Conservation (phyloP, 1,284 basidiomycete genomes). For the Cryptococcus maquisensis region DNA sequence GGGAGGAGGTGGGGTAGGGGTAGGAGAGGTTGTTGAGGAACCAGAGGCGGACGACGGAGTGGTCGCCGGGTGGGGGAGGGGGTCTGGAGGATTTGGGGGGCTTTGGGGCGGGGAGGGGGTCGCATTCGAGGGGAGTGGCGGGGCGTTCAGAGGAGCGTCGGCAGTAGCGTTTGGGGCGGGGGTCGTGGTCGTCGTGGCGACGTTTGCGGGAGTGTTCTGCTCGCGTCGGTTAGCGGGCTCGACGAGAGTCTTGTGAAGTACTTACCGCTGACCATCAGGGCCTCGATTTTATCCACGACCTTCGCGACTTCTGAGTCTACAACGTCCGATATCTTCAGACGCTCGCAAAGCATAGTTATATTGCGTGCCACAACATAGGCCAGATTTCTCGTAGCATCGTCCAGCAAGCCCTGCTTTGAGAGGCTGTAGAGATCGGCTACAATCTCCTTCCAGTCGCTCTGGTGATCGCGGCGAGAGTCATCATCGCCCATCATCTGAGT, state of each 20-base stretch:
- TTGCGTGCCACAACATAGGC: background rate
- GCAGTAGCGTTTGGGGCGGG: background rate
- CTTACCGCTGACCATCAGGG: too few species aligned
- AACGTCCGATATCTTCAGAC: too few species aligned
- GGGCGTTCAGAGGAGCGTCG: background rate
- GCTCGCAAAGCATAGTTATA: too few species aligned
- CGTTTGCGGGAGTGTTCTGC: background rate
- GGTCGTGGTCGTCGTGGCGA: background rate
- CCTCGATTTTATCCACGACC: too few species aligned
- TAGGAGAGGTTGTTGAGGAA: slow-evolving; percentile 27
- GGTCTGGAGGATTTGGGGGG: background rate
- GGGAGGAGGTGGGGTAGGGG: slow-evolving; percentile 26
- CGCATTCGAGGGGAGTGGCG: background rate
- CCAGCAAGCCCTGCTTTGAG: background rate
- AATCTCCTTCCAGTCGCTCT: too few species aligned
- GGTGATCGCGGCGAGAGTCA: too few species aligned
- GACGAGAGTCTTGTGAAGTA: too few species aligned
- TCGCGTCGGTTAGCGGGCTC: too few species aligned
- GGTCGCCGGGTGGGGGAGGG: slow-evolving; percentile 1
- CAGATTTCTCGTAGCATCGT: background rate
- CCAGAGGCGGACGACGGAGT: slow-evolving; percentile 25
- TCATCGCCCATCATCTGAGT: too few species aligned
- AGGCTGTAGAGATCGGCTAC: too few species aligned
- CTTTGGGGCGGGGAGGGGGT: background rate
- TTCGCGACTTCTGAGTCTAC: too few species aligned